phyloP scores from a whole-genome alignment of 139 green algal genomes.

The Diplosphaera chodatii region DNA sequence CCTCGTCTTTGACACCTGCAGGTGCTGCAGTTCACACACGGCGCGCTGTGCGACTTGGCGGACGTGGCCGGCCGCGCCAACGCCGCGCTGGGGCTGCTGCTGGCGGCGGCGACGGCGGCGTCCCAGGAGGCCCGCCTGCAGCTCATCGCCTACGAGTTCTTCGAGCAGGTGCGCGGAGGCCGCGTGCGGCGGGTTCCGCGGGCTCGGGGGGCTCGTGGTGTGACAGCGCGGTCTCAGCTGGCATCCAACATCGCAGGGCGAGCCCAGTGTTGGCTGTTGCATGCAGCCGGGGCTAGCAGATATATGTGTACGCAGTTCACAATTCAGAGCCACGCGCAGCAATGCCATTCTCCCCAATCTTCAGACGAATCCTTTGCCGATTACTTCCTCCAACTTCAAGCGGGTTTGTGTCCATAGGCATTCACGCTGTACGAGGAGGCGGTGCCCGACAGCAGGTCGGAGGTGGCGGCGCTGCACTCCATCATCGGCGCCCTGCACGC shows the following conservation, averaged over 20 bases:
- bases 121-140: constrained; percentile 71
- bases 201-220: no score
- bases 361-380: no score
- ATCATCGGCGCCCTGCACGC: constrained; percentile 81
- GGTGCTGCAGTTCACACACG: neutral
- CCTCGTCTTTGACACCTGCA: neutral
- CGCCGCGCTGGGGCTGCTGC: constrained; percentile 72
- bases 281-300: no score
- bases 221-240: no score
- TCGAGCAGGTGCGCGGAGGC: constrained; percentile 72
- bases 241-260: no score
- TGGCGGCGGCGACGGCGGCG: constrained; percentile 54
- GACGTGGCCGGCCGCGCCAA: constrained; percentile 27
- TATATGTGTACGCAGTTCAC: no score
- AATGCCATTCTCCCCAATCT: no score
- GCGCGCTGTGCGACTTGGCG: constrained; percentile 23
- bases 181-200: no score
- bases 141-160: constrained; percentile 86
- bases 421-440: constrained; percentile 90
- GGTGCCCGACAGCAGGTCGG: constrained; percentile 70
- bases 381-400: no score
- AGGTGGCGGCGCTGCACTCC: constrained; percentile 63
- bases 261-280: no score
- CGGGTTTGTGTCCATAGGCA: no score
- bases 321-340: no score